Conservation (phyloP, 2,329 filamentous ascomycete genomes). For the Paraconiothyrium sp. region DNA sequence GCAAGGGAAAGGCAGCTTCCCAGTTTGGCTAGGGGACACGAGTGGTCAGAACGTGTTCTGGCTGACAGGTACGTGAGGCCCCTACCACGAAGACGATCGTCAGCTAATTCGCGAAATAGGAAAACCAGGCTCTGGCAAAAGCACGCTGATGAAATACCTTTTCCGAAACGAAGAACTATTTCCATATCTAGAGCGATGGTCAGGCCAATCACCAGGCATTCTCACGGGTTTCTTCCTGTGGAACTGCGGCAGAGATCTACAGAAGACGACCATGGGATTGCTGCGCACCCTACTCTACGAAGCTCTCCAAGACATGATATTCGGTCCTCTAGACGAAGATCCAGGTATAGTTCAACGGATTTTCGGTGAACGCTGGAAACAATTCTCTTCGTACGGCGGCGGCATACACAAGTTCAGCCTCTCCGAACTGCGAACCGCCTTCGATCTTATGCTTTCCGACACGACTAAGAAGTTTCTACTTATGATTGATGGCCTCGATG, state of each 20-base stretch:
- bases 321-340: conserved; percentile 39
- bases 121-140: conserved; percentile 59
- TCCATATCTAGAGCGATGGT: conserved; percentile 40
- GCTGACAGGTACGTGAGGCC: conserved; percentile 32
- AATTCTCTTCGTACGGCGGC: conserved; percentile 40
- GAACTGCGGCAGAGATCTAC: conserved; percentile 44
- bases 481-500: conserved; percentile 44
- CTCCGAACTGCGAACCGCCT: conserved; percentile 32
- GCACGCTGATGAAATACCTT: conserved; percentile 55
- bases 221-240: conserved; percentile 59
- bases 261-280: conserved; percentile 37
- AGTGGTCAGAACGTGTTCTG: conserved; percentile 41
- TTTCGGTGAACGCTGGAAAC: conserved; percentile 41
- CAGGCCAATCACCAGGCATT: conserved; percentile 36
- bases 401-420: conserved; percentile 34
- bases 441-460: conserved; percentile 41
- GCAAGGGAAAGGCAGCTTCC: conserved; percentile 28
- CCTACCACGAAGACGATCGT: not conserved
- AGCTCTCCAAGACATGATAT: conserved; percentile 43
- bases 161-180: conserved; percentile 39
- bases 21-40: conserved; percentile 39
- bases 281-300: conserved; percentile 42
- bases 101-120: conserved; percentile 20
- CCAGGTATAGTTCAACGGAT: conserved; percentile 34
- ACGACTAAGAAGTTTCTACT: conserved; percentile 43